A percentile compares a stretch with the other conserved stretches of the same genome.
phyloP scores from a whole-genome alignment of 257 asterid species.

The Anisodus tanguticus region DNA sequence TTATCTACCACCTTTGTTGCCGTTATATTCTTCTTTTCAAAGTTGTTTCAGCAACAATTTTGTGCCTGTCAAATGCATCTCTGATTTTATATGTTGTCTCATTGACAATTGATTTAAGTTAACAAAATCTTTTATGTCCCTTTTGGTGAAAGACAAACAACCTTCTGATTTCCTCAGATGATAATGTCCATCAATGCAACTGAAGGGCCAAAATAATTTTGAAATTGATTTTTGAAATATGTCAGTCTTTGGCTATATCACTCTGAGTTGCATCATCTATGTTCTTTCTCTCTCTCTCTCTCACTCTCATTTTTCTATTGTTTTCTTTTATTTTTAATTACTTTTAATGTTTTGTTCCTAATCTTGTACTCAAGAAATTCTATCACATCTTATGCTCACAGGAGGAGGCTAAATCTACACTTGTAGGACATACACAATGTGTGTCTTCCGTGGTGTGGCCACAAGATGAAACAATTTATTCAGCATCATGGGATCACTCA shows the following conservation, averaged over 20 bases:
- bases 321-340: not conserved
- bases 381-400: conserved; percentile 38
- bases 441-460: conserved; percentile 94
- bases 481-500: conserved; percentile 97
- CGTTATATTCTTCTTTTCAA: conserved; percentile 6
- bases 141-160: conserved; percentile 1
- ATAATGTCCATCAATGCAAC: not conserved
- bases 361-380: conserved; percentile 1
- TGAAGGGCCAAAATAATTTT: not conserved
- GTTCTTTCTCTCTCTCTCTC: not conserved
- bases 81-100: not conserved
- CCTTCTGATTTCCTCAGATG: not conserved
- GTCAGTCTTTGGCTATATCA: not conserved
- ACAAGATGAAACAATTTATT: conserved; percentile 62
- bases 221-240: conserved; percentile 2
- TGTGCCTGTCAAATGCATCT: not conserved
- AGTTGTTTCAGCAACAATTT: not conserved
- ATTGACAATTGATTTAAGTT: not conserved
- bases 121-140: not conserved
- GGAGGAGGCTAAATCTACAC: conserved; percentile 82
- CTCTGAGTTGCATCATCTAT: not conserved
- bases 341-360: not conserved
- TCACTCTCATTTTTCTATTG: not conserved
- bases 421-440: conserved; percentile 91
- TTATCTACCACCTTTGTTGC: not conserved